Evolutionary conservation across 805 yeast genomes (phyloP), one percentile per base, ranked within the genome.

Genomic region (Kuraishia piskuri): DNA sequence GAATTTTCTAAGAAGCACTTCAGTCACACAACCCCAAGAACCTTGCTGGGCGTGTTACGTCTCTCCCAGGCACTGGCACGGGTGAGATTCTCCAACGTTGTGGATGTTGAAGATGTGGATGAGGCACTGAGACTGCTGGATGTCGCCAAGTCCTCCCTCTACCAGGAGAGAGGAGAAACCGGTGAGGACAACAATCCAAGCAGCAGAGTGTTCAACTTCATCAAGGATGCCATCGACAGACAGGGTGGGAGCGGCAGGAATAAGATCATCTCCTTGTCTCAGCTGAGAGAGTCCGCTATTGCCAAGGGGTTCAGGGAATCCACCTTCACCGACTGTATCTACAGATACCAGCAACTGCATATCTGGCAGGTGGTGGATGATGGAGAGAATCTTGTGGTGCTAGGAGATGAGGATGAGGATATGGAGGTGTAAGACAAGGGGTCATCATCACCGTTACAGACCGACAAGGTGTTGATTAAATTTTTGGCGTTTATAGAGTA

Each of bases 61-160:
- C 76, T 94, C 77, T 80, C 99, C 1, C 98, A 92, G 71, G 99
- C 97, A 1, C 76, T 88, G 57, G 98, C 99, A 0, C 79, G 97
- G 62, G 76, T 94, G 55, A 78, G 97, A 64, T 89, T 94, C 66
- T 84, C 84, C 54, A 77, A 85, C 57, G 70, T 64, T 20, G 98
- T 94, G 7, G 76, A 74, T 31, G 71, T 76, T 47, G 88, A 81
- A 54, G 98, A 94, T 68, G 97, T 94, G 46, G 98, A 94, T 63
- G 99, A 94, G 71, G 97, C 99, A 0, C 73, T 94, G 63, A 80
- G 99, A 63, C 77, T 94, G 59, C 75, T 85, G 54, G 85, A 85
- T 61, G 96, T 88, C 14, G 89, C 96, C n/a, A 88, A 91, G 69
- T 83, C 86, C 55, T 86, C 96, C 7, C 76, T 92, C 61, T 79